These are phyloP conservation scores for Cyathus striatus DNA, from an alignment of 768 basidiomycete genomes.

Conservation along the genomic window DNA sequence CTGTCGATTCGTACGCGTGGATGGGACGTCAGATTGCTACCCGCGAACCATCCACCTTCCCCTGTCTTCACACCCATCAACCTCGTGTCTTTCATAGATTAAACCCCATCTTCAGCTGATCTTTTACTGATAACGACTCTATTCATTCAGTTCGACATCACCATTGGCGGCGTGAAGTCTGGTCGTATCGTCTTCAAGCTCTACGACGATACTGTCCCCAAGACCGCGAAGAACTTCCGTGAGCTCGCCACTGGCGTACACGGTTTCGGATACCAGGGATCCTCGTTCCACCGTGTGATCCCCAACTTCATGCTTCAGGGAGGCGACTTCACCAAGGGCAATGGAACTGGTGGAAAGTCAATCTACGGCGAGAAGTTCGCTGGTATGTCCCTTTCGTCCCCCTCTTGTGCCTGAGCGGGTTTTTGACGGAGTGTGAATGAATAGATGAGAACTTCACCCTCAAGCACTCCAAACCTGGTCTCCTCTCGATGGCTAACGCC, in stretches of 20 bases:
- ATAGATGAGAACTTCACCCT: slow-evolving; percentile 75
- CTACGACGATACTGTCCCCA: slow-evolving; percentile 66
- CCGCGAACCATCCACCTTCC: too few relatives aligned
- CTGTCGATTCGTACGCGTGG: too few relatives aligned
- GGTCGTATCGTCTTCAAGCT: slow-evolving; percentile 76
- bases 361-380: slow-evolving; percentile 61
- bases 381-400: slow-evolving; percentile 27
- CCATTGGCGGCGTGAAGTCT: slow-evolving; percentile 24
- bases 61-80: too few relatives aligned
- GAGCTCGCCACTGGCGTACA: slow-evolving; percentile 68
- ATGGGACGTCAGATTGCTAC: too few relatives aligned
- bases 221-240: slow-evolving; percentile 75
- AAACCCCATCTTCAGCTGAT: too few relatives aligned
- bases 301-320: slow-evolving; percentile 80
- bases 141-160: slow-evolving; percentile 59
- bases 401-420: too few relatives aligned
- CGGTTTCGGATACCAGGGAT: slow-evolving; percentile 61
- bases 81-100: too few relatives aligned
- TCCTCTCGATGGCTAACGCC: slow-evolving; percentile 71
- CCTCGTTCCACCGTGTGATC: slow-evolving; percentile 72
- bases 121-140: too few relatives aligned
- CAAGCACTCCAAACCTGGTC: slow-evolving; percentile 60
- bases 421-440: background rate
- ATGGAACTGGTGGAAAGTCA: slow-evolving; percentile 71
- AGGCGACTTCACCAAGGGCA: slow-evolving; percentile 64